phyloP scores from a whole-genome alignment of 2,329 filamentous ascomycete genomes.

The Fusarium avenaceum region DNA sequence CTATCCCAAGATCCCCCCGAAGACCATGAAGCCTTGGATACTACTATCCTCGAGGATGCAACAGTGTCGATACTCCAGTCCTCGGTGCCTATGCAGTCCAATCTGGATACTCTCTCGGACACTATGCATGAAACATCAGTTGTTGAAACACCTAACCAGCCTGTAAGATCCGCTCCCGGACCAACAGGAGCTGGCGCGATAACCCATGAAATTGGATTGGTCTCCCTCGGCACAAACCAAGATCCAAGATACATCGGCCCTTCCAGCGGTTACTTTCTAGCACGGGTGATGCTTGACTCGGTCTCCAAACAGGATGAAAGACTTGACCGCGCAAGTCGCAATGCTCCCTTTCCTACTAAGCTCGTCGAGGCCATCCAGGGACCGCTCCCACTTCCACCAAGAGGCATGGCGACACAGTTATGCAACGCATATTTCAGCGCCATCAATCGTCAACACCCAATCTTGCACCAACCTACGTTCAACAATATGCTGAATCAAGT shows the following conservation, averaged over 20 bases:
- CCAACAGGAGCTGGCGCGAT: constrained; percentile 45
- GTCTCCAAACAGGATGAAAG: constrained; percentile 48
- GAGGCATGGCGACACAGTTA: constrained; percentile 57
- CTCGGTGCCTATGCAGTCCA: neutral
- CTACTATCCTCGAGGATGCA: constrained; percentile 12
- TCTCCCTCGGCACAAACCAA: constrained; percentile 62
- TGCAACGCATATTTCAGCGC: constrained; percentile 63
- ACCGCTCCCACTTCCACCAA: constrained; percentile 50
- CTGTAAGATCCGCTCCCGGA: constrained; percentile 27
- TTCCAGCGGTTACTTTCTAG: constrained; percentile 68
- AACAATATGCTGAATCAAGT: constrained; percentile 55
- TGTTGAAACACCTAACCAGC: constrained; percentile 17
- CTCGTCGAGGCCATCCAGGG: constrained; percentile 53
- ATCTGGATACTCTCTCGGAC: rapidly evolving
- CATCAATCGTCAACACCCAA: constrained; percentile 63
- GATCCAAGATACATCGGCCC: constrained; percentile 68
- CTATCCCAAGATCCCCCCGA: constrained; percentile 47
- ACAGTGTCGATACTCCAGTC: constrained; percentile 8
- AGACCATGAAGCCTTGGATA: constrained; percentile 33
- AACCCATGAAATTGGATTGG: constrained; percentile 66
- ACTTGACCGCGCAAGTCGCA: constrained; percentile 10
- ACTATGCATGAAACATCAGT: neutral
- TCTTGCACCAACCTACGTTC: constrained; percentile 62
- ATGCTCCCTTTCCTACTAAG: constrained; percentile 45
- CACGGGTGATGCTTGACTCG: constrained; percentile 62